Evolutionary conservation across 140 eudicot species (phyloP), one percentile per base, ranked within the genome.

Genomic region (Bidens hawaiensis): DNA sequence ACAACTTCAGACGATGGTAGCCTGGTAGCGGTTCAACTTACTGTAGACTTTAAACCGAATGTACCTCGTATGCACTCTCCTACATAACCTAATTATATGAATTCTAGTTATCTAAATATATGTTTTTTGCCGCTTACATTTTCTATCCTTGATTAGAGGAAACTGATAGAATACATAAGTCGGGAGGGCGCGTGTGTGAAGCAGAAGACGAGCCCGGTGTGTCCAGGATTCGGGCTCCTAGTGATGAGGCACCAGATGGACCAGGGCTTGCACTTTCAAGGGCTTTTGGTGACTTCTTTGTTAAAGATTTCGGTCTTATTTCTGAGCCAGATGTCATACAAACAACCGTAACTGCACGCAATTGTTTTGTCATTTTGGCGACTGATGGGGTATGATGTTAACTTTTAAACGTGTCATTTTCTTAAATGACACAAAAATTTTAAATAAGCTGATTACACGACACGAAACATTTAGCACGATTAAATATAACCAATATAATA

Each of bases 261-360:
- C 93, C 95, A 11, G 96, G 97, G 19, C 74, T 90, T 14, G 95
- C 95, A 17, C 45, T 86, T 49, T 86, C 97, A 25, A 72, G 97
- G 67, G 95, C 97, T 53, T 84, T 90, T 38, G 96, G 97, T 13
- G 97, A 90, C 45, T 81, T 72, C 63, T 86, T 67, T 70, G 69
- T 82, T 10, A 90, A 90, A 70, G 94, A 83, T 62, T 84, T 64
- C 18, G 97, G 95, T 36, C 94, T 90, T 27, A 90, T 83, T 27
- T 90, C 94, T 1, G 88, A 85, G 70, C 97, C 97, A 4, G 88
- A 82, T 25, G 78, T 90, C 9, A 83, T 85, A 9, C 83, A 81
- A 18, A 78, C 82, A 65, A 78, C 68, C 42, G 71, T 86, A 55
- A 86, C 78, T 64, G 67, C 61, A 59, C 69, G 28, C 16, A 94